Evolutionary conservation across 208 protist species (phyloP).

Genomic region (Trypanosomatidae sp.): DNA sequence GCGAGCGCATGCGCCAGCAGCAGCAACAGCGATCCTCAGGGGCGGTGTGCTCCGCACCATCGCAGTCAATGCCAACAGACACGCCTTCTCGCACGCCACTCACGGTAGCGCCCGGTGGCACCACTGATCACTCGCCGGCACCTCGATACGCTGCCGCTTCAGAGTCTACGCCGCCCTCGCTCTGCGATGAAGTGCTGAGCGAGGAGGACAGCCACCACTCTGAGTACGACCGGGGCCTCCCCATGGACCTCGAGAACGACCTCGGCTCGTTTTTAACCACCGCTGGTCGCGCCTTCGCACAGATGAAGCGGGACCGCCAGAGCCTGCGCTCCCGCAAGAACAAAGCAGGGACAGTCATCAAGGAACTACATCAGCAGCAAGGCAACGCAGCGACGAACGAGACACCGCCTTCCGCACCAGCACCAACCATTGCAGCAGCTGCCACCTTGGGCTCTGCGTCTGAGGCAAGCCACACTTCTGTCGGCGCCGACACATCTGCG

Average conservation of each 20-base stretch:
- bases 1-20: conserved; percentile 17
- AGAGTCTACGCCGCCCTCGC: not conserved
- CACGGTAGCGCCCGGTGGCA: not conserved
- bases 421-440: not conserved
- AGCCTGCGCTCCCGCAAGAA: not conserved
- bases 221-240: not conserved
- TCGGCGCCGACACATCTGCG: not conserved
- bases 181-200: not conserved
- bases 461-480: not conserved
- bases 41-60: not conserved
- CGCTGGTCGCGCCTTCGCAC: conserved; percentile 17
- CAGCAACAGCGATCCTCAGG: conserved; percentile 1
- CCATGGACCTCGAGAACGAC: conserved; percentile 3
- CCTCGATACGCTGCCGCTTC: not conserved
- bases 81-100: not conserved
- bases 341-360: not conserved
- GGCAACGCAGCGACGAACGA: too few species aligned
- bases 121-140: too few species aligned
- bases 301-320: conserved; percentile 14
- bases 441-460: not conserved
- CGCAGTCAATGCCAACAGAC: not conserved
- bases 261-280: conserved; percentile 21
- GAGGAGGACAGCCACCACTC: not conserved
- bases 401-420: not conserved
- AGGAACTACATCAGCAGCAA: not conserved